Base-by-base conservation (phyloP, 129 eudicot species). In the Pseudognaphalium luteoalbum region DNA sequence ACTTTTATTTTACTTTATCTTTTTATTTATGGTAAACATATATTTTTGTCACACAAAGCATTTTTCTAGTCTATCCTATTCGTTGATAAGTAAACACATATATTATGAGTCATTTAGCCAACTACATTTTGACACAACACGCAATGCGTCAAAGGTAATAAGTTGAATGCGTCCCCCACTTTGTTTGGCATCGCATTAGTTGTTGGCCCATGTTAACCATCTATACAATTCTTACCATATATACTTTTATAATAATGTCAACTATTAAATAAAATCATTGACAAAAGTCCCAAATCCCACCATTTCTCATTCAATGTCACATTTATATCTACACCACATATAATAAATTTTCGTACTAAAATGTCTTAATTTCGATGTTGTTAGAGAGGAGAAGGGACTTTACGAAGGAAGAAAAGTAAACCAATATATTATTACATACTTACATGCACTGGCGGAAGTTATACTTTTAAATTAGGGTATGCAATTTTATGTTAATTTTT, bases 121-220 rank as follows among this genome's bases (percentile, higher is more conserved):
- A 29, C 54, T 20, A 51, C 50, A 2, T 20, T 20, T 47, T 35
- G 65, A 65, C 80, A 52, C 73, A 47, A 64, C 33, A 65, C 66
- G 35, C 80, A 65, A 76, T 11, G 44, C 4, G 32, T 10, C 51
- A 64, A 64, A 41, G 2, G 34, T 64, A 65, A 47, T 65, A 75
- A 33, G 80, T 64, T 57, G 20, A 44, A 44, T 64, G 62, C 63
- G 34, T 75, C 64, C 72, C 39, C 72, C 63, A 75, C 72, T 30
- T 64, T 47, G 37, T 6, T 47, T 51, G 72, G 52, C 17, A 11
- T 47, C 17, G 41, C 52, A 12, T 14, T 64, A 32, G 72, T 32
- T 30, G 34, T 21, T 64, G 79, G 72, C 20, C 79, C 72, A 66
- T 44, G 34, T 20, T 33, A 56, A 57, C 54, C 76, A 35, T 35